Base-by-base conservation (phyloP, 768 basidiomycete species). In the Termitomyces sp. region DNA sequence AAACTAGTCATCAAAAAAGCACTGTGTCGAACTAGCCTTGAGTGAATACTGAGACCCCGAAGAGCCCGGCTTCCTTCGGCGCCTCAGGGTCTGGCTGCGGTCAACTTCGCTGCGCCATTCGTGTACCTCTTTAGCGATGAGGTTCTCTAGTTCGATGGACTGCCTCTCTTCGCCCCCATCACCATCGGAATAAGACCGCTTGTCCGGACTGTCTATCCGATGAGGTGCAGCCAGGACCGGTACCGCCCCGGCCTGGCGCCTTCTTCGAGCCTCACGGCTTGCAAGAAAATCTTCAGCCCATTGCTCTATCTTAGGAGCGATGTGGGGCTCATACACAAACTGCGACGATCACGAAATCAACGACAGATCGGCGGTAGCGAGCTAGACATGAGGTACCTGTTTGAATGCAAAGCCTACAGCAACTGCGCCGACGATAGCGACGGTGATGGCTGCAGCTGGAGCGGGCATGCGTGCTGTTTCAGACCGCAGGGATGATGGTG, bases 311-410 rank as follows among this genome's bases (percentile, higher is more conserved):
- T 72, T 75, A 0, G 85, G 86, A 19, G 84, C 84, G 56, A 88
- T 77, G 57, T 86, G 85, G 10, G 86, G 86, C 59, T 85, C 85
- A 56, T 86, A 87, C 30, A 89, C 79, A 54, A 83, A 82, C 86
- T 89, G 56, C 21, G 52, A 58, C 52, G 56, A 45, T 26, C 30
- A 33, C 33, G 30, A 55, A 8, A 33, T 37, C 17, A 43, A 43
- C 38, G 47, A 43, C 35, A 52, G 49, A 26, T 54, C n/a, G n/a
- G 14, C 14, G 17, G 14, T 3, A 41, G 6, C 19, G 53, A 41
- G 44, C 31, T 28, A 50, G 43, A 50, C 26, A 40, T 33, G 9
- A 26, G 17, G 11, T 41, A 65, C 64, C 64, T 63, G 57, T 21
- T 50, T 58, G 17, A 65, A 65, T 10, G 58, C 63, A 19, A 56